Evolutionary conservation across 176 grass and related monocot genomes (phyloP).

Genomic region (Calamus simplicifolius): DNA sequence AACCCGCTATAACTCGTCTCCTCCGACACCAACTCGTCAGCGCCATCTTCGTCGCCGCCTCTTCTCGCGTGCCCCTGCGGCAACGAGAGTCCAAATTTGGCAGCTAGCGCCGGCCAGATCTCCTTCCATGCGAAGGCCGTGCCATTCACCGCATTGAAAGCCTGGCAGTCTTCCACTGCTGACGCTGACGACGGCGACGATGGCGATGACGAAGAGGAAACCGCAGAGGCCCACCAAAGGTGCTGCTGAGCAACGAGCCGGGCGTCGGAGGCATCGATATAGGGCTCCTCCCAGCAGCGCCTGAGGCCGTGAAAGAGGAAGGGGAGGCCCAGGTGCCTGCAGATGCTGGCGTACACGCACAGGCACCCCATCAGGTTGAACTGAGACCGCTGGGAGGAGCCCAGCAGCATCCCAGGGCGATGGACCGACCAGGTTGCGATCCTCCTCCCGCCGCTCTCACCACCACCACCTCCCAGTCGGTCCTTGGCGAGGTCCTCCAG

Average conservation of each 20-base stretch:
- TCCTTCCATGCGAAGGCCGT: slow-evolving; percentile 31
- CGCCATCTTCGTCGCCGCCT: no score
- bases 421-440: slow-evolving; percentile 28
- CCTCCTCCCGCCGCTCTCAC: not conserved
- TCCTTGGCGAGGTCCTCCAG: slow-evolving; percentile 16
- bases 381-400: slow-evolving; percentile 17
- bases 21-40: slow-evolving; percentile 11
- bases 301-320: slow-evolving; percentile 20
- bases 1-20: slow-evolving; percentile 7
- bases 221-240: slow-evolving; percentile 24
- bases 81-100: slow-evolving; percentile 17
- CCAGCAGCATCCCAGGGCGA: slow-evolving; percentile 25
- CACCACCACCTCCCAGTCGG: no score
- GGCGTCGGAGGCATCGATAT: slow-evolving; percentile 24
- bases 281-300: slow-evolving; percentile 30
- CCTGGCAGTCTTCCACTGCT: not conserved
- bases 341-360: slow-evolving; percentile 28
- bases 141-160: slow-evolving; percentile 20
- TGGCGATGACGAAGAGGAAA: no score
- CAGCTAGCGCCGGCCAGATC: slow-evolving; percentile 26
- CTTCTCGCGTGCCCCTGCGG: not conserved
- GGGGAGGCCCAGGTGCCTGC: slow-evolving; percentile 18
- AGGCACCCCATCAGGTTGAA: slow-evolving; percentile 28
- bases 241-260: slow-evolving; percentile 17
- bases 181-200: not conserved